Evolutionary conservation across 805 yeast species (phyloP), one percentile per base, ranked within the genome.

Genomic region (Schizosaccharomyces osmophilus): DNA sequence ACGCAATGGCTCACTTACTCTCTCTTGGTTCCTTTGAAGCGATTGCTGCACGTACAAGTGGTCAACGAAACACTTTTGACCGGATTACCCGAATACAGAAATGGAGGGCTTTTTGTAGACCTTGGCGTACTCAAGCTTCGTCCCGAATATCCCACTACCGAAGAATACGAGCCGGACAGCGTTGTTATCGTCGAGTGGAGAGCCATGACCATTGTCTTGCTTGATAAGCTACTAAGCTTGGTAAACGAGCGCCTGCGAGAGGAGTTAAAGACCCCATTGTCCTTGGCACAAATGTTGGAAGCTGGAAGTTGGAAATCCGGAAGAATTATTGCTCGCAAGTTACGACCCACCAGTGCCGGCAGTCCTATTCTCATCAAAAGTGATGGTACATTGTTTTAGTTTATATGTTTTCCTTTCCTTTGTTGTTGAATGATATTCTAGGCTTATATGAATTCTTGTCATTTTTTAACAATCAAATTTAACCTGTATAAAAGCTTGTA

Each of bases 1-100:
- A 80, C 84, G 0, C 86, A 82, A 68, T 82, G 85, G 85, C 71
- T 82, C 9, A 77, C 83, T 24, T 82, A 82, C 67, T 82, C 85
- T 1, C 68, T 82, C 60, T 67, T 82, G 22, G 74, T 76, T 15
- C 85, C 84, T 5, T 70, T 82, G 58, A 72, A 76, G 57, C 65
- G 68, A 6, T 55, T 43, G 61, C 60, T 65, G 63, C 41, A 55
- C 55, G 32, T 42, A 62, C 13, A 5, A 3, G 26, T 62, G 62
- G 42, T 54, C 61, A 4, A 61, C 57, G 39, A 62, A 60, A 58
- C 61, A 5, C 48, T 62, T 61, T 78, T 77, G 72, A 79, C 83
- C 0, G 83, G 82, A 1, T 70, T 79, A 41, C 83, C 83, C 6
- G 83, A 79, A 67, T 79, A 79, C 66, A 72, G 86, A 67, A 82